Evolutionary conservation across 805 yeast genomes (phyloP).

Genomic region (Candida khao-thaluensis): DNA sequence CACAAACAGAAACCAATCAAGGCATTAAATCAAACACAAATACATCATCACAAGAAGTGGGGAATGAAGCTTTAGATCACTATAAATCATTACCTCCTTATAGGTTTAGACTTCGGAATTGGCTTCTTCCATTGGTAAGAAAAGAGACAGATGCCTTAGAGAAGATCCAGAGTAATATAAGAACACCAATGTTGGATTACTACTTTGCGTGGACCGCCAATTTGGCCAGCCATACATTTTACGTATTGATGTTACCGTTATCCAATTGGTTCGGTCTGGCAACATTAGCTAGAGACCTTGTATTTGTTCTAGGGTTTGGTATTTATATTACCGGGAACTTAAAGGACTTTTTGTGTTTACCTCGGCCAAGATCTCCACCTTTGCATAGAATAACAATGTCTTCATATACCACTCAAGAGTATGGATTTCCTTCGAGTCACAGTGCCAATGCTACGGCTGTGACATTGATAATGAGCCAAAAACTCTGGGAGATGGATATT

Average conservation of each 20-base stretch:
- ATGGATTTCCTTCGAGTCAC: conserved; percentile 93
- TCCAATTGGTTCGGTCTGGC: conserved; percentile 79
- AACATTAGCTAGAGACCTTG: conserved; percentile 56
- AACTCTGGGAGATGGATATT: conserved; percentile 9
- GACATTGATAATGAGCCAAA: conserved; percentile 43
- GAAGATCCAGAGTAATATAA: conserved; percentile 49
- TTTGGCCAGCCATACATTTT: conserved; percentile 91
- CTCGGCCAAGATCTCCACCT: conserved; percentile 93
- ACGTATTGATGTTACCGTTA: conserved; percentile 82
- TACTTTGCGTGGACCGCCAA: conserved; percentile 88
- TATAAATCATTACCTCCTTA: conserved; percentile 55
- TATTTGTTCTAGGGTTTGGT: conserved; percentile 63
- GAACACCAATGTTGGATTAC: conserved; percentile 56
- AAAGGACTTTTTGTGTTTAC: conserved; percentile 85
- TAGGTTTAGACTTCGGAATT: conserved; percentile 54
- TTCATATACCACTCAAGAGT: conserved; percentile 87
- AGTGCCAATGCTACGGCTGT: conserved; percentile 93
- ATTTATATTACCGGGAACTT: conserved; percentile 69
- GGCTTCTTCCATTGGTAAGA: conserved; percentile 55
- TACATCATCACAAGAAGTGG: conserved; percentile 54
- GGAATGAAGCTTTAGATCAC: conserved; percentile 64
- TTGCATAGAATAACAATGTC: conserved; percentile 85
- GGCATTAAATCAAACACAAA: conserved; percentile 5
- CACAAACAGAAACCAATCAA: not conserved
- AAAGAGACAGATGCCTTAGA: conserved; percentile 64